Evolutionary conservation across 2,329 filamentous ascomycete species (phyloP).

Genomic region (Atkinsonella texensis): DNA sequence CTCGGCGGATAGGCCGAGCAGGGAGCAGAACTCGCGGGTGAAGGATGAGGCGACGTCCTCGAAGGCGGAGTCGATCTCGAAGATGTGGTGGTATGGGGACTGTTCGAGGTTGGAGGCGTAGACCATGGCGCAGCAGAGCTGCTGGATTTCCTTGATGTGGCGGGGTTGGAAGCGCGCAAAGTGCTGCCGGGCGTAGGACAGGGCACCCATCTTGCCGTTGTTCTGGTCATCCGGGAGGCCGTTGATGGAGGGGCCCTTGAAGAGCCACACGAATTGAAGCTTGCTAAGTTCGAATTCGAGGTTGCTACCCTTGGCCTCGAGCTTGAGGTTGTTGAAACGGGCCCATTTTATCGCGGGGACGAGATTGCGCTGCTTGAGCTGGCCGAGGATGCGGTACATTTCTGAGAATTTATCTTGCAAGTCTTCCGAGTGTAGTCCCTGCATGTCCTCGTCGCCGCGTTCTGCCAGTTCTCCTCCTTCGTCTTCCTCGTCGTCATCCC

Average conservation of each 20-base stretch:
- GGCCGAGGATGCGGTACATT: conserved; percentile 82
- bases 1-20: conserved; percentile 80
- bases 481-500: conserved; percentile 13
- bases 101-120: conserved; percentile 61
- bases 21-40: conserved; percentile 84
- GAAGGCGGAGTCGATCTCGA: conserved; percentile 66
- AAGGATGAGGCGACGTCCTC: conserved; percentile 78
- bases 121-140: conserved; percentile 69
- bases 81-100: conserved; percentile 71
- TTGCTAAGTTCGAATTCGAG: conserved; percentile 90
- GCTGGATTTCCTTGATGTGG: conserved; percentile 68
- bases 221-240: conserved; percentile 40
- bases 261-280: conserved; percentile 82
- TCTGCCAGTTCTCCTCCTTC: conserved; percentile 4
- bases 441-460: conserved; percentile 14
- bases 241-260: conserved; percentile 48
- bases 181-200: conserved; percentile 62
- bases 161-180: conserved; percentile 65
- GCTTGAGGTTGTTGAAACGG: conserved; percentile 49
- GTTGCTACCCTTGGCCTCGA: conserved; percentile 79
- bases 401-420: conserved; percentile 72
- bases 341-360: conserved; percentile 83
- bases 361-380: conserved; percentile 64
- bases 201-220: conserved; percentile 51
- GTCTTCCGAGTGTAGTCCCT: conserved; percentile 26